Base-by-base conservation (phyloP, 2,329 filamentous ascomycete species). In the Trichoderma semiorbis region DNA sequence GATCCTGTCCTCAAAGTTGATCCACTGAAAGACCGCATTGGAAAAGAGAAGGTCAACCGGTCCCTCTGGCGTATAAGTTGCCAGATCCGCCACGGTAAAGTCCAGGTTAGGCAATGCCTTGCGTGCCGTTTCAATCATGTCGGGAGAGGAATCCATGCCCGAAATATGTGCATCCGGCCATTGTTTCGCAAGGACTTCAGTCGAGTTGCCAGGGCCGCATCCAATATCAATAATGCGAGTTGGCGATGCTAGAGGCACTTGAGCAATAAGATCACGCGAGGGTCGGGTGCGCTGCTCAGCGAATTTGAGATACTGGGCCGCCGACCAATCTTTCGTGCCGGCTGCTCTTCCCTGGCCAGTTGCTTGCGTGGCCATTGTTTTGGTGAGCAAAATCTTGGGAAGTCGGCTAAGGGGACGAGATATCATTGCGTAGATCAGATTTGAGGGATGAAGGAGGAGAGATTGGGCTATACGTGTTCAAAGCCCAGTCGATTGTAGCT, bases 11-110 rank as follows among this genome's bases (percentile, higher is more conserved):
- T 76, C 74, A 1, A 72, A 73, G 0, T 82, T 80, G 5, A 90
- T 78, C 88, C 88, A 90, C 71, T 90, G 88, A 71, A 90, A 85
- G 2, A 87, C 86, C 0, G 88, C 88, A 71, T 90, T 90, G 61
- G 84, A 85, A 75, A 88, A 88, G 62, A 88, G 77, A 0, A 90
- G 75, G 57, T 87, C 84, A 0, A 79, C 77, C 0, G 76, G 73
- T 0, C 75, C 61, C 0, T 76, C 60, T 0, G 83, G 80, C 0
- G 72, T 70, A 74, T 84, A 89, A 0, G 80, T 81, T 0, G 73
- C 72, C 3, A 90, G 67, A 68, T 89, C 86, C 0, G 79, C 85
- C 0, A 84, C 76, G 1, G 72, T 73, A 69, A 90, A 90, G 0
- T 84, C 77, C 0, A 85, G 75, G 5, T 78, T 75, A 0, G 87